These are phyloP conservation scores for Vitis vinifera DNA, from an alignment of 164 flowering plant species.

Conservation along the genomic window ASM3070453v1 NC_081823.1:11773001-11773500, in stretches of 20 bases:
- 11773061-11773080: too few relatives aligned
- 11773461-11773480: conserved; percentile 77
- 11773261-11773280: conserved; percentile 62
- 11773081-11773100: too few relatives aligned
- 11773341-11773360: conserved; percentile 93
- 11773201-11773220: conserved; percentile 77
- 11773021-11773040: too few relatives aligned
- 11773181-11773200: too few relatives aligned
- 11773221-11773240: conserved; percentile 71
- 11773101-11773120: too few relatives aligned
- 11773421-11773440: conserved; percentile 67
- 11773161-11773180: too few relatives aligned
- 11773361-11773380: conserved; percentile 81
- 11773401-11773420: conserved; percentile 71
- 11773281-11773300: conserved; percentile 89
- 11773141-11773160: too few relatives aligned
- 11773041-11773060: too few relatives aligned
- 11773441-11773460: conserved; percentile 71
- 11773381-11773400: conserved; percentile 57
- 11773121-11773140: too few relatives aligned
- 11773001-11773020: too few relatives aligned
- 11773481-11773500: conserved; percentile 72
- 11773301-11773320: conserved; percentile 95
- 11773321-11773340: conserved; percentile 48
- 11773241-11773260: conserved; percentile 69